Conservation (phyloP, 371 early-diverging fungal species). For the Actinomucor elegans region DNA sequence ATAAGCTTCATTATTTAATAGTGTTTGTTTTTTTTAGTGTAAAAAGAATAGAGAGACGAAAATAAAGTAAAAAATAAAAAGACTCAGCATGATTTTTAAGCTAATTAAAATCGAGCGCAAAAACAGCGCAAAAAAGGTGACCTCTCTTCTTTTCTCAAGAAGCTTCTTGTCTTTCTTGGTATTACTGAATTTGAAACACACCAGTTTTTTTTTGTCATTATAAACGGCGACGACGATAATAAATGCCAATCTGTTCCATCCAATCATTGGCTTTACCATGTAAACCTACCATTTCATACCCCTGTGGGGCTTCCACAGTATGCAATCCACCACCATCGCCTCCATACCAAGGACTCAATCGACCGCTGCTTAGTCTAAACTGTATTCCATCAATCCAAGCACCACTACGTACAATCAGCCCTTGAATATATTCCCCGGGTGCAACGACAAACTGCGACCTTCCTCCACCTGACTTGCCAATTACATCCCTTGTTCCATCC, state of each 20-base stretch:
- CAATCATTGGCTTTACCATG: constrained; percentile 49
- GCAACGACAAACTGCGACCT: constrained; percentile 22
- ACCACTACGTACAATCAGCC: constrained; percentile 49
- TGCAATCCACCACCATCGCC: constrained; percentile 48
- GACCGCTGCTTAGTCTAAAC: constrained; percentile 48
- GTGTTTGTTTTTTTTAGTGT: not conserved
- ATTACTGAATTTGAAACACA: constrained; percentile 8
- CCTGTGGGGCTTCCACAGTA: constrained; percentile 43
- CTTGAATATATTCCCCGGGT: constrained; percentile 43
- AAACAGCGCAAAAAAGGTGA: not conserved
- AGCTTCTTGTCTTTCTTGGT: constrained; percentile 6
- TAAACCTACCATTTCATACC: constrained; percentile 52
- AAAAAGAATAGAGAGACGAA: not conserved
- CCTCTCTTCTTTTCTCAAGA: not conserved
- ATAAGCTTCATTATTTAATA: constrained; percentile 29
- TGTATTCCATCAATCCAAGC: constrained; percentile 67
- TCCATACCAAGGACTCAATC: constrained; percentile 57
- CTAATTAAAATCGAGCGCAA: too few species aligned
- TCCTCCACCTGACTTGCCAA: constrained; percentile 42
- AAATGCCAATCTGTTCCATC: constrained; percentile 54
- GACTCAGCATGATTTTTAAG: not conserved
- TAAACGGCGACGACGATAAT: constrained; percentile 7
- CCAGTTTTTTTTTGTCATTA: too few species aligned
- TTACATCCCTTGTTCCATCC: constrained; percentile 36
- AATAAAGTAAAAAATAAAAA: constrained; percentile 1